Base-by-base conservation (phyloP, 177 flowering plant genomes). In the Telopea speciosissima region DNA sequence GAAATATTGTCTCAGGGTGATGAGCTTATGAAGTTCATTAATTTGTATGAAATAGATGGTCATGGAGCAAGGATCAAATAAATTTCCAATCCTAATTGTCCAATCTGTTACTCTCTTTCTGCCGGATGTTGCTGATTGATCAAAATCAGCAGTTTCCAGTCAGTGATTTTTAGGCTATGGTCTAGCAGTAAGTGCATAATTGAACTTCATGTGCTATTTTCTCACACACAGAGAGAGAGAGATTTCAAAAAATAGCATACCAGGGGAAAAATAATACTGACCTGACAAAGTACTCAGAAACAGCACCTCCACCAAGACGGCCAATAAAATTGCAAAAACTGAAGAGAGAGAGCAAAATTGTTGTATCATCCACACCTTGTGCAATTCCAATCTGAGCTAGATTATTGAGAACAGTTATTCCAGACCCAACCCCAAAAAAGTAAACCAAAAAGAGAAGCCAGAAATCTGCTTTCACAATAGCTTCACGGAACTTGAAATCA, bases 321-420 rank as follows among this genome's bases (percentile, higher is more conserved):
- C 98, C 98, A 26, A 83, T 58, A 68, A 90, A 94, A 77, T 92
- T 92, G 83, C 88, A 81, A 72, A 94, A 90, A 82, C 95, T 87
- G 85, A 90, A 90, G 70, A 92, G 71, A 64, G 90, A 87, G 76
- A 94, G 71, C 67, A 94, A 72, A 22, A 86, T 74, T 9, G 95
- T 88, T 6, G 97, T 86, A 74, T 94, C 85, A 68, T 73, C 70
- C 24, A 81, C 78, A 24, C 90, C 95, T 71, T 75, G 83, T 12
- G 97, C 88, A 76, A 84, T 85, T 66, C 96, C 97, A 23, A 94
- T 90, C 76, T 94, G 98, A 31, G 97, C 97, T 66, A 94, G 80
- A 75, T 94, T 92, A 74, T 94, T 94, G 28, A 92, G 88, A 69
- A 92, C 95, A 54, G 97, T 90, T 3, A 94, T 89, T 24, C 97